Evolutionary conservation across 2,329 filamentous ascomycete species (phyloP).

Genomic region (Botrytis fabae): DNA sequence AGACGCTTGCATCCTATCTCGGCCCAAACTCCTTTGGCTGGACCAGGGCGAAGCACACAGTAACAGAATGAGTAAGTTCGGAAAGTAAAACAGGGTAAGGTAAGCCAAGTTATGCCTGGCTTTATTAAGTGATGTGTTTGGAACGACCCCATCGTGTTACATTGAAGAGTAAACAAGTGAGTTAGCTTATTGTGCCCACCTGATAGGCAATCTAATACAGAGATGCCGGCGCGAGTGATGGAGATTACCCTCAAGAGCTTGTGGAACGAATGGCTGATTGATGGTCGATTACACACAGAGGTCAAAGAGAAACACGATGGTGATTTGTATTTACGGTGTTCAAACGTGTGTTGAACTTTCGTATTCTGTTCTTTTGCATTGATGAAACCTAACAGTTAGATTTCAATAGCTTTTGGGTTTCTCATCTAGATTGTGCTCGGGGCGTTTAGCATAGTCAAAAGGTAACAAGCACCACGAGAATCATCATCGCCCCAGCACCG

Average conservation of each 20-base stretch:
- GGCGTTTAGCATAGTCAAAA: not conserved
- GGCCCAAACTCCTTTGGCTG: conserved; percentile 20
- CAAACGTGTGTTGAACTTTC: not conserved
- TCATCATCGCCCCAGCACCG: not conserved
- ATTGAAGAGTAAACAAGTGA: conserved; percentile 4
- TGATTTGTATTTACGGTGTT: not conserved
- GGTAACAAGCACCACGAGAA: conserved; percentile 2
- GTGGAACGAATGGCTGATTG: conserved; percentile 23
- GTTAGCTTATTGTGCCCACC: conserved; percentile 12
- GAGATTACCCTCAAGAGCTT: conserved; percentile 7
- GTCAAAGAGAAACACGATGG: conserved; percentile 11
- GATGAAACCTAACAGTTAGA: conserved; percentile 21
- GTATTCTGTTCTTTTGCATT: not conserved
- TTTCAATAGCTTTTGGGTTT: not conserved
- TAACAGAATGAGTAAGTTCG: conserved; percentile 3
- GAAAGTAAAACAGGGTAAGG: conserved; percentile 10
- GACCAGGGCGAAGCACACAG: conserved; percentile 8
- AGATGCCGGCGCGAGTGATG: conserved; percentile 2
- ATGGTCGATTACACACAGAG: conserved; percentile 20
- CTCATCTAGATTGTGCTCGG: conserved; percentile 7
- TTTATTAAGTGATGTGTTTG: conserved; percentile 17
- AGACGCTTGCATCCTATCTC: conserved; percentile 31
- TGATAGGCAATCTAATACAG: conserved; percentile 21
- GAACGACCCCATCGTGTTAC: conserved; percentile 12
- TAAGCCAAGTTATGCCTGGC: conserved; percentile 7